Evolutionary conservation across 2,329 filamentous ascomycete genomes (phyloP).

Genomic region (Tolypocladium tundrense): DNA sequence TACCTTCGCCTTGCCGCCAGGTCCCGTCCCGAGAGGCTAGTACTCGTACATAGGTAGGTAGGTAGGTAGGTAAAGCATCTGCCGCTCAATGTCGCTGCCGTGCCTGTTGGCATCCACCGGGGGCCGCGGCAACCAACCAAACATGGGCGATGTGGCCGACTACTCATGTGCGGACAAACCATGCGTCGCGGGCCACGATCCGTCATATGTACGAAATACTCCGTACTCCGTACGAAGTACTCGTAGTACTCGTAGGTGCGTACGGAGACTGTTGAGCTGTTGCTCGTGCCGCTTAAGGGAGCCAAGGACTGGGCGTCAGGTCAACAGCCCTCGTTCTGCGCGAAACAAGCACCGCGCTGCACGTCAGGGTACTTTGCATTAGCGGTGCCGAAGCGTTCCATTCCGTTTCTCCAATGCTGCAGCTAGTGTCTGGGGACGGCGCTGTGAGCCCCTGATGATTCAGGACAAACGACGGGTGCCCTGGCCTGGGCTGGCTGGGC

Average conservation of each 20-base stretch:
- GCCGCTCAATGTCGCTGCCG: not conserved
- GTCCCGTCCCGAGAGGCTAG: not conserved
- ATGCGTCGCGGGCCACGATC: too few relatives aligned
- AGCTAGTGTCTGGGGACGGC: not conserved
- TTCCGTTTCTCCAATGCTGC: not conserved
- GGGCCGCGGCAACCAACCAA: not conserved
- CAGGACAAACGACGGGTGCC: not conserved
- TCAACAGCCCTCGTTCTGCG: not conserved
- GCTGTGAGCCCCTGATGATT: not conserved
- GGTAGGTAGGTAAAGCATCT: too few relatives aligned
- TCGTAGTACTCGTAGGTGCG: too few relatives aligned
- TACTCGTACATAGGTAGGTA: too few relatives aligned
- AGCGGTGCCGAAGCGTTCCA: not conserved
- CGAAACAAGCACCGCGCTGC: not conserved
- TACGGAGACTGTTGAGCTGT: too few relatives aligned
- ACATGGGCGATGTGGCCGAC: not conserved
- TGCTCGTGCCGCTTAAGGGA: too few relatives aligned
- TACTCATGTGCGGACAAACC: not conserved
- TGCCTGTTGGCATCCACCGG: not conserved
- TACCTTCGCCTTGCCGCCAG: not conserved
- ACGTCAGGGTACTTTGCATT: not conserved
- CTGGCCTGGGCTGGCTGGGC: too few relatives aligned
- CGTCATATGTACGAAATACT: too few relatives aligned
- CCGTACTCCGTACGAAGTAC: too few relatives aligned
- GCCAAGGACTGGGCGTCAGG: too few relatives aligned